Evolutionary conservation across 1,284 basidiomycete genomes (phyloP).

Genomic region (Marasmius oreades): DNA sequence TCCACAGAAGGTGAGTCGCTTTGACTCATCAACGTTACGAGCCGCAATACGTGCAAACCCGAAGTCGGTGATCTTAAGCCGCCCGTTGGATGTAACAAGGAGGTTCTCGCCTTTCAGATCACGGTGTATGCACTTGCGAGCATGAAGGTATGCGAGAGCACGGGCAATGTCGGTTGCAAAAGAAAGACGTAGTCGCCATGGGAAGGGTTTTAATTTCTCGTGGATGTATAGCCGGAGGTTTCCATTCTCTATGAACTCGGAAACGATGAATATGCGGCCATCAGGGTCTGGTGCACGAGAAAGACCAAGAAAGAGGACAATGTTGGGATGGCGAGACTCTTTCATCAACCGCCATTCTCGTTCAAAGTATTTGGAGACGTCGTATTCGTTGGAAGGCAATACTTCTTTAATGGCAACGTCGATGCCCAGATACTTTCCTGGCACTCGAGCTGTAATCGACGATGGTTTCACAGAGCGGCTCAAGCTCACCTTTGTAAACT

Average conservation of each 20-base stretch:
- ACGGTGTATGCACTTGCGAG: constrained; percentile 81
- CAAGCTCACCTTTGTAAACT: constrained; percentile 75
- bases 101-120: constrained; percentile 98
- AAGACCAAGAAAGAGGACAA: constrained; percentile 92
- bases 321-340: constrained; percentile 88
- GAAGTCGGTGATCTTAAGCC: constrained; percentile 96
- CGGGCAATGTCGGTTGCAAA: constrained; percentile 94
- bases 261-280: constrained; percentile 84
- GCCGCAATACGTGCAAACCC: constrained; percentile 93
- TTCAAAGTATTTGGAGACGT: constrained; percentile 96
- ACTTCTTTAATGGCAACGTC: constrained; percentile 98
- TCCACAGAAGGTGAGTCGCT: constrained; percentile 92
- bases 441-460: neutral
- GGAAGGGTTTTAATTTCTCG: constrained; percentile 75
- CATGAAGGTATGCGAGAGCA: constrained; percentile 95
- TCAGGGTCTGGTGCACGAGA: constrained; percentile 83
- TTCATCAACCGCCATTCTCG: constrained; percentile 97
- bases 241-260: constrained; percentile 84
- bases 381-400: constrained; percentile 84
- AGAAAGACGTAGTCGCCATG: constrained; percentile 87
- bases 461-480: neutral
- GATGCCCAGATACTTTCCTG: constrained; percentile 89
- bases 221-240: constrained; percentile 88
- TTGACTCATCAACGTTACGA: constrained; percentile 86
- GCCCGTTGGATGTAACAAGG: constrained; percentile 89